A percentile compares a stretch with the other conserved stretches of the same genome.
These are phyloP conservation scores for Trichoderma asperelloides DNA, from an alignment of 495 filamentous ascomycete species.

Conservation along the genomic window DNA sequence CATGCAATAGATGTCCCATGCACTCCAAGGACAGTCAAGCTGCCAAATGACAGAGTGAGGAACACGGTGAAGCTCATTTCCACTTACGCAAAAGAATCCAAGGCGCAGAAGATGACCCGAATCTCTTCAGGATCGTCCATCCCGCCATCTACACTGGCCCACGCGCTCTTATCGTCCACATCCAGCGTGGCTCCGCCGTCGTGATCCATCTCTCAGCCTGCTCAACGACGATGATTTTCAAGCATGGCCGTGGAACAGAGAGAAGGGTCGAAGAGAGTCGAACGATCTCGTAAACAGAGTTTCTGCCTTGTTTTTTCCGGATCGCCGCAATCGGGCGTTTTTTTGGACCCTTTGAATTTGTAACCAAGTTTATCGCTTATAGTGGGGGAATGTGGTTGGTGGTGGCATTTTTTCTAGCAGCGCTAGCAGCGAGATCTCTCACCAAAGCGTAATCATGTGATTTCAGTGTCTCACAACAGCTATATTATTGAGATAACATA, in stretches of 20 bases:
- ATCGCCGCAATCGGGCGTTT: constrained; percentile 1
- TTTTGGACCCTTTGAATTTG: background rate
- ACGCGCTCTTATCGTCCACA: constrained; percentile 29
- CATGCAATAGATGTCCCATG: no score
- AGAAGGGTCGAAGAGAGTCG: background rate
- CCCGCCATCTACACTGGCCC: constrained; percentile 51
- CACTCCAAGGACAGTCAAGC: background rate
- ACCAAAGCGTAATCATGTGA: background rate
- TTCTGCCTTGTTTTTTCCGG: background rate
- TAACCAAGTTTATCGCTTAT: background rate
- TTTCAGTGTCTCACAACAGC: background rate
- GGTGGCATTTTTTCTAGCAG: background rate
- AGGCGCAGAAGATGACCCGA: constrained; percentile 60
- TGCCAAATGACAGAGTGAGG: background rate
- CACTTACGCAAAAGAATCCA: constrained; percentile 82
- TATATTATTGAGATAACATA: background rate
- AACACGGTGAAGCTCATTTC: background rate
- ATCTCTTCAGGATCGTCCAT: constrained; percentile 67
- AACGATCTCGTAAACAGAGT: background rate
- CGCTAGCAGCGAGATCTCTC: background rate
- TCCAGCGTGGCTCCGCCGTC: background rate
- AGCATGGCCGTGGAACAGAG: background rate
- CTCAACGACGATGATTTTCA: constrained; percentile 12
- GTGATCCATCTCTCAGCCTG: constrained; percentile 9
- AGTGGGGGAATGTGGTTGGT: background rate